These are phyloP conservation scores for Blastocystis sp. DNA, from an alignment of 352 stramenopile species.

Conservation along the genomic window DNA sequence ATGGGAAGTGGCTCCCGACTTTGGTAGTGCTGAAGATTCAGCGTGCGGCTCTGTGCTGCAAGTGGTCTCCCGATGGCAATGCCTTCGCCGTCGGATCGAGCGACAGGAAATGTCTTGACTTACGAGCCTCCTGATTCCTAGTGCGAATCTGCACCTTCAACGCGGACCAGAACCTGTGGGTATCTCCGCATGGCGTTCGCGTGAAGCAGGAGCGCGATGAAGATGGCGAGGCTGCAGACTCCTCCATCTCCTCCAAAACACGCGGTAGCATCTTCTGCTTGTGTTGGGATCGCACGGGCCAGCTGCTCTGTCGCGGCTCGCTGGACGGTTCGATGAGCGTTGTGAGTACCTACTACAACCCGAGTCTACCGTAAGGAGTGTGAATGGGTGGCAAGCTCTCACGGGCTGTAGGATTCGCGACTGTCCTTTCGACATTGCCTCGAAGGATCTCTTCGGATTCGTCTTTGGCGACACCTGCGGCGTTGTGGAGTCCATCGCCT, in stretches of 20 bases:
- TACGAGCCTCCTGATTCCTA: background rate
- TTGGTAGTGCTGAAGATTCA: constrained; percentile 60
- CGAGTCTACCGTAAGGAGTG: background rate
- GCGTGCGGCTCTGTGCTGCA: constrained; percentile 56
- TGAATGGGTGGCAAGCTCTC: background rate
- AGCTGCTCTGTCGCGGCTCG: constrained; percentile 31
- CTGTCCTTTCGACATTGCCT: constrained; percentile 38
- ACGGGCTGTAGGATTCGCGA: constrained; percentile 12
- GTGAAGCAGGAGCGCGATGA: constrained; percentile 51
- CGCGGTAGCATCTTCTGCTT: constrained; percentile 59
- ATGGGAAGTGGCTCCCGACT: constrained; percentile 57
- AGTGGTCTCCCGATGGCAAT: constrained; percentile 58
- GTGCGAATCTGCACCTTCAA: constrained; percentile 67
- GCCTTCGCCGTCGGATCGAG: constrained; percentile 64
- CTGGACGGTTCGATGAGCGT: constrained; percentile 57
- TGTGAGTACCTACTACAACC: constrained; percentile 57
- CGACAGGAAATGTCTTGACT: constrained; percentile 40
- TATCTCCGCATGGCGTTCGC: constrained; percentile 27
- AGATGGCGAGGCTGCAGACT: constrained; percentile 1
- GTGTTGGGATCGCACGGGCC: constrained; percentile 52
- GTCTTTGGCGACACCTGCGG: constrained; percentile 57
- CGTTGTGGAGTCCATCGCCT: constrained; percentile 25
- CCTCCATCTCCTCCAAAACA: constrained; percentile 6
- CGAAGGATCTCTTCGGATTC: constrained; percentile 56
- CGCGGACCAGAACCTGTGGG: constrained; percentile 63